Evolutionary conservation across 352 stramenopile species (phyloP), one percentile per base, ranked within the genome.

Genomic region (Saprolegnia diclina): DNA sequence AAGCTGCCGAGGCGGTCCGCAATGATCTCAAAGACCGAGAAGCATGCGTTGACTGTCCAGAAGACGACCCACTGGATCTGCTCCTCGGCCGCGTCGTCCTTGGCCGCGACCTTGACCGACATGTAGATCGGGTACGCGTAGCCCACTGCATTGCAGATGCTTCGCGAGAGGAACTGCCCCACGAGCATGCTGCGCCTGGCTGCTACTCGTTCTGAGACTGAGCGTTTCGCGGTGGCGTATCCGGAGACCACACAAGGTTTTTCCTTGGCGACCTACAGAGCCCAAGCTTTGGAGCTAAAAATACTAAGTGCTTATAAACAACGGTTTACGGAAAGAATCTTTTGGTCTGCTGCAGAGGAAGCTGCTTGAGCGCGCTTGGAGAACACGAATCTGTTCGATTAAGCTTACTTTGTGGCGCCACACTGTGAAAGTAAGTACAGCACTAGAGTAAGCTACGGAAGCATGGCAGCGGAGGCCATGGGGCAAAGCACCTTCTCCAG

Each of bases 41-140:
- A 88, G 16, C 86, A 50, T 3, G 81, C 83, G 26, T 87, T 91
- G 26, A 85, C 78, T 11, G 74, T 77, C 77, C 79, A 46, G 38
- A 48, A 57, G 19, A 35, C 53, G 14, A 71, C 64, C 64, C 64
- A 71, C 44, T 71, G 50, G 29, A 71, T 71, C 26, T 65, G 48
- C 29, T 71, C 64, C 6, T 71, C 79, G 66, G 83, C 54, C 21
- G 88, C 71, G 57, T 91, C 80, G 19, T 79, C 72, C 59, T 85
- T 77, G 26, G 77, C 73, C 10, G 89, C 61, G 4, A 79, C 79
- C 21, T 80, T 72, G 5, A 76, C 77, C 10, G 81, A 90, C 56
- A 79, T 80, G 67, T 88, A 88, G 37, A 91, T 61, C 4, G 83
- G 81, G 61, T 87, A 91, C 5, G 86, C 63, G 46, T 81, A 84